Evolutionary conservation across 257 asterid genomes (phyloP), one percentile per base, ranked within the genome.

Genomic region (Solanum dulcamara): DNA sequence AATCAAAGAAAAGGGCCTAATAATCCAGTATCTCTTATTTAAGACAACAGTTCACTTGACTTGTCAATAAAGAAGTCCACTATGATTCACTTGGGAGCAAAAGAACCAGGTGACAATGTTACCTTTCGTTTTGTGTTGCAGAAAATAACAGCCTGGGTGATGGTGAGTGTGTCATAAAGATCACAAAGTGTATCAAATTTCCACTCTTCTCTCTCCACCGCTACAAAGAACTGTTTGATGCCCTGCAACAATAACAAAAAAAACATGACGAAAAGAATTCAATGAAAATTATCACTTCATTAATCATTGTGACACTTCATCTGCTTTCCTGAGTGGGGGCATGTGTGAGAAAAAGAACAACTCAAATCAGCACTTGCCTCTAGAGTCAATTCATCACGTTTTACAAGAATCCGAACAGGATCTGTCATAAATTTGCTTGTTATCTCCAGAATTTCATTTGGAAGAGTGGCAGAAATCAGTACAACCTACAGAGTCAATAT

Each of bases 341-440:
- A 4, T 5, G 7, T 9, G 83, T 46, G 26, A 2, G 66, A 79
- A 48, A 50, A 79, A 77, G 42, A 77, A 28, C 24, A 26, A 57
- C 59, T 60, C 42, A 80, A 85, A 87, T 55, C 67, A 59, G 53
- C 24, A 79, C 91, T 15, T 87, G 91, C 99, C 97, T 97, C 99
- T 37, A 95, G 92, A 12, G 99, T 97, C 97, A 97, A 91, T 74
- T 97, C 99, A 93, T 97, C 99, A 92, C 98, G 98, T 88, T 97
- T 97, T 57, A 97, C 99, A 51, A 97, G 98, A 85, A 95, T 95
- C 68, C 99, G 95, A 83, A 97, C 98, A 46, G 99, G 99, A 87
- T 94, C 99, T 2, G 99, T 95, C 99, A 97, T 97, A 91, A 97
- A 97, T 89, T 97, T 97, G 93, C 98, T 93, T 13, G 99, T 97